A percentile compares a stretch with the other conserved stretches of the same genome.
These are phyloP conservation scores for Chrysanthemum makinoi DNA, from an alignment of 129 eudicot genomes.

Conservation along the genomic window DNA sequence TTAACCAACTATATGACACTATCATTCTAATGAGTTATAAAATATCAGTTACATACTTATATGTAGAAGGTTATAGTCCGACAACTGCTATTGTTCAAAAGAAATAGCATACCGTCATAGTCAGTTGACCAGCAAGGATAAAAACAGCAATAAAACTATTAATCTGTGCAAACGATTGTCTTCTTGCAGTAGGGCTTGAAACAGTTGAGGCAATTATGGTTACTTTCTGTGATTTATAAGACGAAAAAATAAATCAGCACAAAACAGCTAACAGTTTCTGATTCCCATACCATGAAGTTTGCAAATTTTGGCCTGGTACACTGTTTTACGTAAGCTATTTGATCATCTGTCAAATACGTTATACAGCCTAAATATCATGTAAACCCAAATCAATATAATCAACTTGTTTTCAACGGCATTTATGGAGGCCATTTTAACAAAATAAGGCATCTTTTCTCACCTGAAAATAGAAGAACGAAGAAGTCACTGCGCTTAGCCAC, in stretches of 20 bases:
- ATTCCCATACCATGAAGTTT: too few relatives aligned
- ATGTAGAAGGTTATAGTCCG: background rate
- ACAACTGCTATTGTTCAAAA: background rate
- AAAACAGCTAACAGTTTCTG: background rate
- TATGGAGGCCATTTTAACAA: background rate
- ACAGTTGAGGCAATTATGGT: slow-evolving; percentile 73
- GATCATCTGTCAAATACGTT: background rate
- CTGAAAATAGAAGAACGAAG: slow-evolving; percentile 95
- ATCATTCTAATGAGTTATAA: background rate
- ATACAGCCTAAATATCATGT: background rate
- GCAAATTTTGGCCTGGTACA: too few relatives aligned
- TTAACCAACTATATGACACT: background rate
- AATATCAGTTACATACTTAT: background rate
- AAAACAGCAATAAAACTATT: slow-evolving; percentile 91
- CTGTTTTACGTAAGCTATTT: background rate
- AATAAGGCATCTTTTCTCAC: slow-evolving; percentile 32
- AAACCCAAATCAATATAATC: slow-evolving; percentile 1
- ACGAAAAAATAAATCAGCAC: slow-evolving; percentile 12
- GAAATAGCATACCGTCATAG: slow-evolving; percentile 66
- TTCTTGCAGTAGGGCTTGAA: slow-evolving; percentile 65
- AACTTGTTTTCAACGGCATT: background rate
- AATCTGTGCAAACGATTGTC: slow-evolving; percentile 85
- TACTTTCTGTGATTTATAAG: slow-evolving; percentile 62
- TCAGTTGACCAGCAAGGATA: slow-evolving; percentile 89
- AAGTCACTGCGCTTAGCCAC: slow-evolving; percentile 82